Conservation (phyloP, 441 rosid genomes). For the Eutrema salsugineum region DNA sequence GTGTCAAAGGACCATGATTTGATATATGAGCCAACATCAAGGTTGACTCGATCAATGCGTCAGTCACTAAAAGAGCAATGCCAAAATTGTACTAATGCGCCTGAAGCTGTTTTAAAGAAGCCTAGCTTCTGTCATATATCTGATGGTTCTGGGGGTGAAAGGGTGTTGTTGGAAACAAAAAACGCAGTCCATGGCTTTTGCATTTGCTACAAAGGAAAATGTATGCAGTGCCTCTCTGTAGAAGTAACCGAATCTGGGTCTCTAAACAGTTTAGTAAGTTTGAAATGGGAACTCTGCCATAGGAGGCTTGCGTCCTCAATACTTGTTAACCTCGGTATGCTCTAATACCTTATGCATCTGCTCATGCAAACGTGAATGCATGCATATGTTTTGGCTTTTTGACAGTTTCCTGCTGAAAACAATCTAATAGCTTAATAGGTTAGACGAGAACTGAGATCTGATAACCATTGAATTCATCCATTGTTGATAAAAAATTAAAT, state of each 20-base stretch:
- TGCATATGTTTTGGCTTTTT: constrained; percentile 17
- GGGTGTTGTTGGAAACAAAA: constrained; percentile 31
- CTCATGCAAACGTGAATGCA: background rate
- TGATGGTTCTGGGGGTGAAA: constrained; percentile 27
- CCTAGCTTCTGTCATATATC: constrained; percentile 25
- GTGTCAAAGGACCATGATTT: constrained; percentile 39
- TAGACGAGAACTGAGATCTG: background rate
- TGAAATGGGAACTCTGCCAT: constrained; percentile 73
- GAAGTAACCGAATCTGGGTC: constrained; percentile 53
- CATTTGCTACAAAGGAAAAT: constrained; percentile 58
- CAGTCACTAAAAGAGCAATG: constrained; percentile 51
- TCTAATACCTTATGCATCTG: constrained; percentile 19
- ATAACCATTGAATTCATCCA: background rate
- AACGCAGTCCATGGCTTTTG: constrained; percentile 37
- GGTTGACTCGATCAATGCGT: constrained; percentile 77
- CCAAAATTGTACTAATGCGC: constrained; percentile 33
- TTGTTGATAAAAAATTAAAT: background rate
- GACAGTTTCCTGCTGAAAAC: constrained; percentile 6
- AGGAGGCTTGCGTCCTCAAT: constrained; percentile 55
- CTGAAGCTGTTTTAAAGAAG: constrained; percentile 28
- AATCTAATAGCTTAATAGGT: background rate
- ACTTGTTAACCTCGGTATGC: constrained; percentile 66
- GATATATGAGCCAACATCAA: constrained; percentile 39
- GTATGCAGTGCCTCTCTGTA: constrained; percentile 52
- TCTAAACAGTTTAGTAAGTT: constrained; percentile 38